phyloP scores from a whole-genome alignment of 495 filamentous ascomycete genomes.

The Penicillium canescens region DNA sequence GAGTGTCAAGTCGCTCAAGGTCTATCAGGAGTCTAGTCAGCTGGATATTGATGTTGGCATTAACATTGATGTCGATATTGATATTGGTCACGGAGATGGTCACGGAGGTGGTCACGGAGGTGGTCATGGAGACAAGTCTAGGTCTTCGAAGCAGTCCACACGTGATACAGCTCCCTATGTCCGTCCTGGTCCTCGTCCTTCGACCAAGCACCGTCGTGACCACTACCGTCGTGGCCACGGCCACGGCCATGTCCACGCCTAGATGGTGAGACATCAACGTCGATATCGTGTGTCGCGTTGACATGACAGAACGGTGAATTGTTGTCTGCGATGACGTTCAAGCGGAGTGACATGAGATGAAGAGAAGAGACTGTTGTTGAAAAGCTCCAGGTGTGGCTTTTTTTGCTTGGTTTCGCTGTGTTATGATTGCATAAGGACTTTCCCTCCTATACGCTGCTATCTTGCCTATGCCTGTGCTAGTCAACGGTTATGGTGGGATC shows the following conservation, averaged over 20 bases:
- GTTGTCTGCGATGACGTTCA: not conserved
- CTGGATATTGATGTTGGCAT: not conserved
- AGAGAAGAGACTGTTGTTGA: no score
- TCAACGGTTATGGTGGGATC: not conserved
- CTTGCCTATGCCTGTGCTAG: conserved; percentile 1
- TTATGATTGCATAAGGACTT: no score
- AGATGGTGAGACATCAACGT: not conserved
- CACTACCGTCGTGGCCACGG: conserved; percentile 5
- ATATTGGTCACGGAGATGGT: not conserved
- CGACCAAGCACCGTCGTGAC: conserved; percentile 12
- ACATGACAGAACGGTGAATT: not conserved
- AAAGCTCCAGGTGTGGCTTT: no score
- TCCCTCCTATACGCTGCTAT: no score
- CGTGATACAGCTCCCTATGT: not conserved
- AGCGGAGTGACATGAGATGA: not conserved
- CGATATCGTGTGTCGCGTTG: no score
- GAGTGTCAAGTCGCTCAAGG: conserved; percentile 63
- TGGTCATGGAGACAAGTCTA: not conserved
- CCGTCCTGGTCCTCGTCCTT: conserved; percentile 2
- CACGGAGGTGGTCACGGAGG: not conserved
- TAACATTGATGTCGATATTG: not conserved
- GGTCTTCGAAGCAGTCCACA: no score
- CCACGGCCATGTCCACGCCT: not conserved
- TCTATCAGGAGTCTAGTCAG: conserved; percentile 47
- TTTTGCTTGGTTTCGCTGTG: no score